Evolutionary conservation across 2,329 filamentous ascomycete species (phyloP), one percentile per base, ranked within the genome.

Genomic region (Penicillium sclerotigenum): DNA sequence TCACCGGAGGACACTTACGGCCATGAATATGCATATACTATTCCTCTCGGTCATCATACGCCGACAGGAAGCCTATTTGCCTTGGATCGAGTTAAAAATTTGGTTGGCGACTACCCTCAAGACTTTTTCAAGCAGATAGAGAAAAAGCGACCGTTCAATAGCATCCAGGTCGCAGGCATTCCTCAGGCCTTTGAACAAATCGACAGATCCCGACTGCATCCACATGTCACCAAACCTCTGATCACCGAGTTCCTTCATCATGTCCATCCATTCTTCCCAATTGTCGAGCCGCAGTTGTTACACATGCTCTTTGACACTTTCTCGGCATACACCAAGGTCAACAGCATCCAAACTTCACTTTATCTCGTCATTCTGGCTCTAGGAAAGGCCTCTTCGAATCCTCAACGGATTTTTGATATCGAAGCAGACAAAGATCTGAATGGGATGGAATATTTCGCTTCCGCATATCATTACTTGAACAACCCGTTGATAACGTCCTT

Each of bases 101-200:
- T 61, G 6, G 52, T 63, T 16, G 60, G 60, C 24, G 52, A 60
- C 37, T 61, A 61, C 29, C 53, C 60, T n/a, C 54, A 61, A 42
- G 59, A 61, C 31, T 61, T 60, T 36, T 63, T 63, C 18, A 37
- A 55, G 26, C 51, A 52, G 6, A 49, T 61, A 26, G 60, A 61
- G 24, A 56, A 48, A n/a, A 56, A 56, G 20, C 59, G 60, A 34
- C 41, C 47, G 16, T 48, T 56, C 31, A 53, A 46, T 26, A 34
- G 49, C 5, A 46, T 46, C 28, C 34, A 52, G n/a, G 31, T 5
- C 13, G 11, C 41, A 18, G 47, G 40, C n/a, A 24, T 38, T 22
- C 40, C 47, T 4, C 40, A 52, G 24, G 11, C 20, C 1, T 51
- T 52, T n/a, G 53, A 55, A 14, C 53, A 51, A 38, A 55, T 55